phyloP scores from a whole-genome alignment of 805 yeast species.

The Pichia kluyveri region DNA sequence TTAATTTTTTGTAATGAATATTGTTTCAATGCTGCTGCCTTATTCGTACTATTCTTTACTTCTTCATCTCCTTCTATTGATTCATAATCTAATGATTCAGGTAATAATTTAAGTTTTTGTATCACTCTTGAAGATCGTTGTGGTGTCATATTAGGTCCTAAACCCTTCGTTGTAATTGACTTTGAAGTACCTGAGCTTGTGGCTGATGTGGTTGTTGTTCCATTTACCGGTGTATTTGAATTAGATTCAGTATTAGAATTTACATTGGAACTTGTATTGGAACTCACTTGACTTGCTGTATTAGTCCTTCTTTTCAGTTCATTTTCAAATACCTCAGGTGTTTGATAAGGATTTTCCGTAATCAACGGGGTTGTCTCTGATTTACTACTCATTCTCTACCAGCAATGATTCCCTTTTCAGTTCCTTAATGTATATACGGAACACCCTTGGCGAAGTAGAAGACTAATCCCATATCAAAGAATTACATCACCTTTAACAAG shows the following conservation, averaged over 20 bases:
- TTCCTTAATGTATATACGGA: no score
- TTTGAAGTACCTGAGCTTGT: neutral
- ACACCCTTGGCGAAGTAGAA: no score
- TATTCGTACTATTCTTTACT: constrained; percentile 28
- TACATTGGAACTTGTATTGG: no score
- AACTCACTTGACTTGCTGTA: no score
- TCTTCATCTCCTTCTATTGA: constrained; percentile 14
- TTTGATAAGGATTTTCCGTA: neutral
- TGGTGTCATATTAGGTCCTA: constrained; percentile 49
- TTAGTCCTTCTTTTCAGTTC: neutral
- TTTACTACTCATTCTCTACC: neutral
- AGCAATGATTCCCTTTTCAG: neutral
- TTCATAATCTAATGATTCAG: constrained; percentile 40
- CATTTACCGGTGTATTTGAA: no score
- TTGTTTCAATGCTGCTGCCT: constrained; percentile 28
- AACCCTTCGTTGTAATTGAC: constrained; percentile 19
- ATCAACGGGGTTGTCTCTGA: neutral
- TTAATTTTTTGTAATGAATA: constrained; percentile 74
- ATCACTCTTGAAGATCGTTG: constrained; percentile 70
- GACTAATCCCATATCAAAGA: no score
- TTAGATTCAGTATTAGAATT: no score
- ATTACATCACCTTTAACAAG: no score
- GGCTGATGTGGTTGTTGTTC: no score
- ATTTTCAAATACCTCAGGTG: neutral
- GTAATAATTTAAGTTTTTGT: constrained; percentile 63